Evolutionary conservation across 1,284 basidiomycete species (phyloP), one percentile per base, ranked within the genome.

Genomic region (Sutorius eximius): DNA sequence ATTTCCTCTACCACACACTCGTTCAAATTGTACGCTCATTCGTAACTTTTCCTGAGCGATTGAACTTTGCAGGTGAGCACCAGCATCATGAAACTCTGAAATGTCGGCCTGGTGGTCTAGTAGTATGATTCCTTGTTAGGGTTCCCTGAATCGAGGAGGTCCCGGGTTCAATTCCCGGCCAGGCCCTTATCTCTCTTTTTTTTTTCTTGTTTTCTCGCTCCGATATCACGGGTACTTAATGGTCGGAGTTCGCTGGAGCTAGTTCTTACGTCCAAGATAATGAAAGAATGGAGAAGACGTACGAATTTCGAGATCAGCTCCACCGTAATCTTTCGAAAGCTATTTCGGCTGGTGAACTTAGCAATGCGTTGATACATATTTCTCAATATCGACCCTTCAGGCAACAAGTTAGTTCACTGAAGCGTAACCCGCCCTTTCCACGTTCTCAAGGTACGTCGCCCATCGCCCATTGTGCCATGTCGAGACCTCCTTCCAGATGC

Each of bases 121-220:
- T 78, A 78, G 75, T 78, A 78, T 78, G 77, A 78, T 78, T 79
- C 77, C 77, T 79, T 78, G 76, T 79, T 78, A 78, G 76, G 70
- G 66, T 62, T 51, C 51, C 47, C 47, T 49, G 18, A 11, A 32
- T 86, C 85, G 84, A 86, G 84, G 86, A 86, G 85, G 85, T 87
- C 85, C 85, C 82, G 83, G 85, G 86, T 87, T 88, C 86, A 87
- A 87, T 87, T 87, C 85, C 85, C 83, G 82, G 84, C 82, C 80
- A 86, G 83, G 85, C 84, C 85, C 85, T 49, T 45, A 12, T 42
- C 46, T 42, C 9, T 33, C 10, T 12, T 15, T 7, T 11, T 16
- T 47, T 16, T 5, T 41, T 15, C 20, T 24, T 15, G 9, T n/a
- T 20, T 37, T 34, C 10, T 51, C 24, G 45, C 45, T 50, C n/a